phyloP scores from a whole-genome alignment of 768 basidiomycete species.

The Lentinula aciculospora region DNA sequence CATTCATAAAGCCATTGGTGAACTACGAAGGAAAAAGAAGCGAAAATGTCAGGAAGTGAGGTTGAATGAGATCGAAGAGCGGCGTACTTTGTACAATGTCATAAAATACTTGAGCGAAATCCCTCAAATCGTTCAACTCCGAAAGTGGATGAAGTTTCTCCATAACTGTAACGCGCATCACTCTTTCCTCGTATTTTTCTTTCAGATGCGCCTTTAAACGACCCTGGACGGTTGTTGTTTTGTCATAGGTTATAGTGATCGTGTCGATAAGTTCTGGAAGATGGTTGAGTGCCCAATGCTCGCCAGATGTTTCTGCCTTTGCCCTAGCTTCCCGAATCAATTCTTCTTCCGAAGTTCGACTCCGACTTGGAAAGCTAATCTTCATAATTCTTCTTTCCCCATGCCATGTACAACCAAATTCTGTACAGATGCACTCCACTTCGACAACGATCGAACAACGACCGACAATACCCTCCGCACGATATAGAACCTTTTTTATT shows the following conservation, averaged over 20 bases:
- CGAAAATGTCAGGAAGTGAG: background rate
- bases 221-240: background rate
- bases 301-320: background rate
- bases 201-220: background rate
- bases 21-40: background rate
- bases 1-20: constrained; percentile 8
- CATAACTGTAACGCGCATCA: background rate
- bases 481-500: background rate
- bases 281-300: background rate
- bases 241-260: background rate
- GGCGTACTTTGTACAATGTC: background rate
- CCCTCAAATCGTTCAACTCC: background rate
- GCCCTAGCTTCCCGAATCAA: background rate
- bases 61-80: background rate
- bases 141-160: background rate
- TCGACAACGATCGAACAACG: background rate
- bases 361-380: background rate
- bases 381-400: background rate
- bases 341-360: background rate
- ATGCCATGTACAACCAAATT: background rate
- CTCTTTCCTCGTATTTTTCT: background rate
- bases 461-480: background rate
- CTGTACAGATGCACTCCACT: background rate
- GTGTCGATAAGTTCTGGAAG: background rate
- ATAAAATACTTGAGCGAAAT: background rate